Conservation (phyloP, 768 basidiomycete genomes). For the Psilocybe sp. region DNA sequence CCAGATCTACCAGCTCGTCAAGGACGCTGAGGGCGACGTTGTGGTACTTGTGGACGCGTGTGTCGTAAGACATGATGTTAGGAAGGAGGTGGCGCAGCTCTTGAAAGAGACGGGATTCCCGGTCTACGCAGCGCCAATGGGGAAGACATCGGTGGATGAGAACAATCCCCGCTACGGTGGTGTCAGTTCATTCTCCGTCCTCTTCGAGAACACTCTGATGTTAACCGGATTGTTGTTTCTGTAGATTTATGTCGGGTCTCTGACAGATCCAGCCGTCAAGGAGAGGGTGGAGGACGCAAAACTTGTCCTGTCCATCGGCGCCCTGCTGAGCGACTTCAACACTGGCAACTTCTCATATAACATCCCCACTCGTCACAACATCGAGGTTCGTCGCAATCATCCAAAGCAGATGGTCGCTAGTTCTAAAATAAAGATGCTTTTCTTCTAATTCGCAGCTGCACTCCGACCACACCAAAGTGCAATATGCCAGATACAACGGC, state of each 20-base stretch:
- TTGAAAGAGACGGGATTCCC: constrained; percentile 64
- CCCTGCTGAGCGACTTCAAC: constrained; percentile 78
- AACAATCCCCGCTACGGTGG: constrained; percentile 74
- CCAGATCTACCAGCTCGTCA: constrained; percentile 64
- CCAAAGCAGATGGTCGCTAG: no score
- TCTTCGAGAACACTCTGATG: not conserved
- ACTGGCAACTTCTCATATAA: constrained; percentile 84
- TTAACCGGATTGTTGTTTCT: constrained; percentile 1
- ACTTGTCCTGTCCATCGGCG: constrained; percentile 72
- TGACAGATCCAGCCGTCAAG: constrained; percentile 64
- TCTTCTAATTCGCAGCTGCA: constrained; percentile 50
- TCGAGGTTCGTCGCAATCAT: constrained; percentile 50
- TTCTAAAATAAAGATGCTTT: not conserved
- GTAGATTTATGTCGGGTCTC: constrained; percentile 74
- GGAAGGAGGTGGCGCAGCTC: constrained; percentile 60
- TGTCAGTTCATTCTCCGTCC: constrained; percentile 33
- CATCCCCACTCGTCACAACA: constrained; percentile 52
- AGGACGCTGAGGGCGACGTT: constrained; percentile 63
- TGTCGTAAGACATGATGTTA: constrained; percentile 67
- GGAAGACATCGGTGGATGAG: constrained; percentile 76
- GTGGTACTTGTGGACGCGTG: constrained; percentile 84
- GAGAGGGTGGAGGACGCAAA: constrained; percentile 73
- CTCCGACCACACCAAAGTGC: constrained; percentile 66
- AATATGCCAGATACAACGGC: constrained; percentile 58
- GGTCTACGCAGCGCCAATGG: constrained; percentile 78